Evolutionary conservation across 805 yeast species (phyloP).

Genomic region (Suhomyces prunicola): DNA sequence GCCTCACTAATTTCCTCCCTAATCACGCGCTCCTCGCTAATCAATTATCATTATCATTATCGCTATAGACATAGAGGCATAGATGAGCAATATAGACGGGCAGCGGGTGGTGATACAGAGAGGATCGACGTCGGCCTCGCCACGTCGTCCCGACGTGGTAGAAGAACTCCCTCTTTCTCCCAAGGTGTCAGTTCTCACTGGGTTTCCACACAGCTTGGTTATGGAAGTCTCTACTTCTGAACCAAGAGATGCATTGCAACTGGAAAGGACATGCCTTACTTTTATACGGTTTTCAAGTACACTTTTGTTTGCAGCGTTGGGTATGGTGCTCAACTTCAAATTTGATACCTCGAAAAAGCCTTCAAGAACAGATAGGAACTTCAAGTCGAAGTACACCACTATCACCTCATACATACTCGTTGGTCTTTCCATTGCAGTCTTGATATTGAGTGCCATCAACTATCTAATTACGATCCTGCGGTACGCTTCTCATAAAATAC

Average conservation of each 20-base stretch:
- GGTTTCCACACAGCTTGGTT: constrained; percentile 22
- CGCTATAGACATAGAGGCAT: not conserved
- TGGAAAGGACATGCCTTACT: constrained; percentile 50
- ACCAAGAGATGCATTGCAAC: constrained; percentile 53
- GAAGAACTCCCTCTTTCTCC: not conserved
- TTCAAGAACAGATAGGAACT: not conserved
- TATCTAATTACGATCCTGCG: constrained; percentile 44
- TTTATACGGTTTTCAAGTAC: constrained; percentile 47
- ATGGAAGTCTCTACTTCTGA: constrained; percentile 42
- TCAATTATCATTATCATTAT: not conserved
- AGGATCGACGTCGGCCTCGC: not conserved
- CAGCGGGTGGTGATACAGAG: not conserved
- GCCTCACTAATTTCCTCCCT: not conserved
- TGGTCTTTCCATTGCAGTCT: constrained; percentile 34
- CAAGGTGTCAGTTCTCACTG: not conserved
- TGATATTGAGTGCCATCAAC: constrained; percentile 38
- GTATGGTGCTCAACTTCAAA: constrained; percentile 44
- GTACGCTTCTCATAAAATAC: constrained; percentile 41
- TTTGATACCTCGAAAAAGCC: constrained; percentile 29
- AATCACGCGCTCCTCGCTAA: not conserved
- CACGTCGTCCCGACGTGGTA: not conserved
- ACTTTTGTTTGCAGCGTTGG: constrained; percentile 45
- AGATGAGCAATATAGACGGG: not conserved
- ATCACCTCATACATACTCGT: constrained; percentile 32
- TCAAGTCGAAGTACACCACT: constrained; percentile 1